Conservation (phyloP, 257 asterid genomes). For the Galeopsis tetrahit region DNA sequence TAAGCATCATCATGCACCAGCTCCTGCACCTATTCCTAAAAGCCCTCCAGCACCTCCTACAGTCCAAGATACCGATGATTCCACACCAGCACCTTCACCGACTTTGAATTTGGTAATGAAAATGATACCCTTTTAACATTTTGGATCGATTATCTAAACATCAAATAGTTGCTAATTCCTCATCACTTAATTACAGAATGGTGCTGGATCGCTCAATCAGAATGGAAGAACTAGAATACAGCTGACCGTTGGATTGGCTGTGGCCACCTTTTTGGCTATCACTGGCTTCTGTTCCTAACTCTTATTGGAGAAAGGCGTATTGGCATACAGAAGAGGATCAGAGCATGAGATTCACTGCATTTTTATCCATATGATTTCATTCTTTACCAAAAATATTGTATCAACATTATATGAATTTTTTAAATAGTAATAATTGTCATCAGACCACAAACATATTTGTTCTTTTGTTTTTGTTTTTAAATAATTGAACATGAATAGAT, state of each 20-base stretch:
- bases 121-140: neutral
- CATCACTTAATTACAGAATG: constrained; percentile 56
- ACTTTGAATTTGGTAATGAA: constrained; percentile 65
- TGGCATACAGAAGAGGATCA: constrained; percentile 67
- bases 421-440: constrained; percentile 38
- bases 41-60: constrained; percentile 99
- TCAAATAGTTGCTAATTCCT: constrained; percentile 31
- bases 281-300: constrained; percentile 46
- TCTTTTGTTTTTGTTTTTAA: neutral
- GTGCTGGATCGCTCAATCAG: constrained; percentile 51
- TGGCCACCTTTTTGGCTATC: constrained; percentile 54
- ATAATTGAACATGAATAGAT: constrained; percentile 20
- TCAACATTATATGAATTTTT: constrained; percentile 33
- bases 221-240: constrained; percentile 61
- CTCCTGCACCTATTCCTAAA: constrained; percentile 76
- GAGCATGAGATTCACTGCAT: constrained; percentile 44
- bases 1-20: constrained; percentile 78
- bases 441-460: constrained; percentile 20
- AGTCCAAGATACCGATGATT: constrained; percentile 53
- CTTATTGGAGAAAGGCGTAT: constrained; percentile 33
- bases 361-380: constrained; percentile 42
- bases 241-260: constrained; percentile 51
- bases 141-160: constrained; percentile 23
- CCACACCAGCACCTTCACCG: constrained; percentile 91
- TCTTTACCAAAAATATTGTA: constrained; percentile 43